Conservation (phyloP, 2,329 filamentous ascomycete genomes). For the Aspergillus puulaauensis region DNA sequence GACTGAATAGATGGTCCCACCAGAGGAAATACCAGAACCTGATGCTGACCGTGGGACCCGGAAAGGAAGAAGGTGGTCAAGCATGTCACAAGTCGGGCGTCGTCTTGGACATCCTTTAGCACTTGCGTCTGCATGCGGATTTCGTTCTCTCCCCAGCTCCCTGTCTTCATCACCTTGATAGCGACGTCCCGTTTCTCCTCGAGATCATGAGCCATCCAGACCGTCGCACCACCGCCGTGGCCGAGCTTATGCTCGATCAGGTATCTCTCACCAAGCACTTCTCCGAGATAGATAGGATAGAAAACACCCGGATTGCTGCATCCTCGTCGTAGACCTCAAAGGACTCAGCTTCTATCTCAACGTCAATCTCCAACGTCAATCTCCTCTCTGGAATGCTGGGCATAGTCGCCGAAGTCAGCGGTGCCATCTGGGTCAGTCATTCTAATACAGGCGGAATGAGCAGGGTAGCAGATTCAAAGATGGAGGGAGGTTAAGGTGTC, state of each 20-base stretch:
- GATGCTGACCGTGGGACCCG: too few relatives aligned
- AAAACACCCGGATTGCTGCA: slow-evolving; percentile 12
- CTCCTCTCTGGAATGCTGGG: slow-evolving; percentile 6
- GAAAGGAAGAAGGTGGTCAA: too few relatives aligned
- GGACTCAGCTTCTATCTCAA: slow-evolving; percentile 19
- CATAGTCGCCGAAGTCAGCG: too few relatives aligned
- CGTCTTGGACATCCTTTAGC: too few relatives aligned
- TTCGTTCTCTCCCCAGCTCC: slow-evolving; percentile 19
- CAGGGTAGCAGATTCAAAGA: too few relatives aligned
- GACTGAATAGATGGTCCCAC: too few relatives aligned
- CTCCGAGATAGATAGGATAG: slow-evolving; percentile 20
- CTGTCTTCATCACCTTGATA: slow-evolving; percentile 23
- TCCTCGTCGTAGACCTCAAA: slow-evolving; percentile 17
- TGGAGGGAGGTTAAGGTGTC: too few relatives aligned
- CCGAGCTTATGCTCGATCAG: slow-evolving; percentile 26
- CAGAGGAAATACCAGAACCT: too few relatives aligned
- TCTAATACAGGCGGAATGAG: too few relatives aligned
- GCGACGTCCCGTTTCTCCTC: slow-evolving; percentile 21
- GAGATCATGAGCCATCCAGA: slow-evolving; percentile 27
- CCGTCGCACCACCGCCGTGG: slow-evolving; percentile 24
- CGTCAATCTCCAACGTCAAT: slow-evolving; percentile 17
- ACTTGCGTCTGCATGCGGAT: slow-evolving; percentile 8
- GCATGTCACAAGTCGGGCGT: too few relatives aligned
- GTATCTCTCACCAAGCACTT: slow-evolving; percentile 24
- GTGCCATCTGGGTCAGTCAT: too few relatives aligned